A percentile compares a stretch with the other conserved stretches of the same genome.
These are phyloP conservation scores for Neopestalotiopsis clavispora DNA, from an alignment of 2,329 filamentous ascomycete genomes.

Conservation along the genomic window DNA sequence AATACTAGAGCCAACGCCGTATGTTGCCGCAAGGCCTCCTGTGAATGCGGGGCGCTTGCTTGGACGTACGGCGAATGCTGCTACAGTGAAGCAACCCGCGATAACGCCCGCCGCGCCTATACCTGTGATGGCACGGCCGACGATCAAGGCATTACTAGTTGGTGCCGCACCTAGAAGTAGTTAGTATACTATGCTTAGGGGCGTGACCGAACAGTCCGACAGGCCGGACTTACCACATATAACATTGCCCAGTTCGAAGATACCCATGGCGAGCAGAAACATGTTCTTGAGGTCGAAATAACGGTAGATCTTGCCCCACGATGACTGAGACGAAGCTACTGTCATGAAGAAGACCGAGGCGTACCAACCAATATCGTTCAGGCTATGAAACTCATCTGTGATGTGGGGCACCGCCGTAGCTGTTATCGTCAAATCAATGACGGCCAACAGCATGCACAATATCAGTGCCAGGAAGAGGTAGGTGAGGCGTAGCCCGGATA, in stretches of 20 bases:
- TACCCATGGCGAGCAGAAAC: slow-evolving; percentile 32
- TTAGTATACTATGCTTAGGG: too few species aligned
- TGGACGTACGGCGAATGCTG: slow-evolving; percentile 2
- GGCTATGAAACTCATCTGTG: slow-evolving; percentile 32
- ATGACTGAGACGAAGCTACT: background rate
- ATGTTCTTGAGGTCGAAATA: slow-evolving; percentile 38
- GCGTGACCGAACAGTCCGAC: too few species aligned
- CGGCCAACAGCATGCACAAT: too few species aligned
- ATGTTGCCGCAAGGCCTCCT: slow-evolving; percentile 49
- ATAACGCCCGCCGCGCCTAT: slow-evolving; percentile 42
- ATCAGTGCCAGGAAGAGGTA: too few species aligned
- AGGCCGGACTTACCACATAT: slow-evolving; percentile 26
- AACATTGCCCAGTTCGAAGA: slow-evolving; percentile 43
- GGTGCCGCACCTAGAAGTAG: slow-evolving; percentile 17
- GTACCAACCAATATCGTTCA: slow-evolving; percentile 34
- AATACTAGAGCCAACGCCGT: slow-evolving; percentile 54
- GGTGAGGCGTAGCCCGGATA: too few species aligned
- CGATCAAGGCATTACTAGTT: slow-evolving; percentile 23
- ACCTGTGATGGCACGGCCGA: slow-evolving; percentile 25
- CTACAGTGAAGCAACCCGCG: slow-evolving; percentile 39
- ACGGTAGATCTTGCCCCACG: slow-evolving; percentile 37
- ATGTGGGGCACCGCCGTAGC: slow-evolving; percentile 29
- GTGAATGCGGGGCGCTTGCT: background rate
- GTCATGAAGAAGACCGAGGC: slow-evolving; percentile 28
- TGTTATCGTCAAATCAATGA: too few species aligned